Percentiles rank a stretch among this genome's conserved stretches.
These are phyloP conservation scores for Solanum gracilifrons DNA, from an alignment of 257 asterid genomes.

Conservation along the genomic window DNA sequence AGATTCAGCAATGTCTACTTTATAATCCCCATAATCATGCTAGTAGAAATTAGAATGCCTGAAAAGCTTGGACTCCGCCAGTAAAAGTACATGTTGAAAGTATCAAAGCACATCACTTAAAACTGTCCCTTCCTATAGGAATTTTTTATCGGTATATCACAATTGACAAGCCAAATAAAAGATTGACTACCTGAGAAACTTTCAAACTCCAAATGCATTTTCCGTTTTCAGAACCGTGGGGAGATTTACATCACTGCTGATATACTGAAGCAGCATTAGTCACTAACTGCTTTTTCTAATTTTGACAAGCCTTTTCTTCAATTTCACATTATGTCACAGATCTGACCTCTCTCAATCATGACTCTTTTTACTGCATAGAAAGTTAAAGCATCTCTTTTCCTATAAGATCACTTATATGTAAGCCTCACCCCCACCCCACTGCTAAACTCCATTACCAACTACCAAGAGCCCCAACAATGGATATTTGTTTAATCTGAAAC, in stretches of 20 bases:
- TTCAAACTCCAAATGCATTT: neutral
- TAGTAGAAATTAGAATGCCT: neutral
- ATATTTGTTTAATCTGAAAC: neutral
- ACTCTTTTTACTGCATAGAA: neutral
- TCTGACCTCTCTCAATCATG: neutral
- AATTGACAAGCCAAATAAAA: neutral
- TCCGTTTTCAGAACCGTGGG: neutral
- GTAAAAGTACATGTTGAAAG: slow-evolving; percentile 53
- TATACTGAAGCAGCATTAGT: neutral
- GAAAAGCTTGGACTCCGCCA: neutral
- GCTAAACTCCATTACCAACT: neutral
- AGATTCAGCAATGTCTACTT: neutral
- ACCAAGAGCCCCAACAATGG: neutral
- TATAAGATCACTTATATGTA: neutral
- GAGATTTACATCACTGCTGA: neutral
- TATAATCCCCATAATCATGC: neutral
- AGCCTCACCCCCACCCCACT: neutral
- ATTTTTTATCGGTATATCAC: neutral
- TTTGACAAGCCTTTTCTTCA: neutral
- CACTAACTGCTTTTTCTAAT: neutral
- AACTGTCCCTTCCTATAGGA: slow-evolving; percentile 10
- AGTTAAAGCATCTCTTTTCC: neutral
- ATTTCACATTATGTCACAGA: neutral
- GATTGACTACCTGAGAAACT: neutral
- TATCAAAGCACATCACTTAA: slow-evolving; percentile 92